Evolutionary conservation across 1,284 basidiomycete species (phyloP), one percentile per base, ranked within the genome.

Genomic region (Ganoderma leucocontextum): DNA sequence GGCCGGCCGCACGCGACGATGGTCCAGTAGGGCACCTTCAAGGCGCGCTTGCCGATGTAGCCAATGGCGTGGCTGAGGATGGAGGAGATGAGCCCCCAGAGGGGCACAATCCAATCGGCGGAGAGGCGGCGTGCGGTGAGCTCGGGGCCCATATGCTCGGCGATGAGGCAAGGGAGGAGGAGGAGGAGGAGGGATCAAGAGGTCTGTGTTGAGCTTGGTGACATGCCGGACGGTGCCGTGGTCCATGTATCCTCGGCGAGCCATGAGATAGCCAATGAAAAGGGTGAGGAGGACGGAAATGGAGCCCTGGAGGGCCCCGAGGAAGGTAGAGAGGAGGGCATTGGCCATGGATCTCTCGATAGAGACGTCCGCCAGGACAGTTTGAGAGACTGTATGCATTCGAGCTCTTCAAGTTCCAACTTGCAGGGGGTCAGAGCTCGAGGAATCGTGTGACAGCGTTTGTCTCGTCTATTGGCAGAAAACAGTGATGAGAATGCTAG

Each of bases 121-220:
- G 71, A 42, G 53, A 80, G 71, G 7, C 70, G 72, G 6, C 55
- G 12, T 1, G 62, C 69, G 47, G 78, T 79, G 62, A 80, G 74
- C 67, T 75, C 70, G 25, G 78, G 79, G 35, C 73, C 79, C 79
- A 79, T 79, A 63, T 77, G 68, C 35, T 75, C 77, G 70, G 79
- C 63, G 72, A 80, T 76, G 66, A 80, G 76, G 59, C 75, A 78
- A 47, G 79, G 79, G 39, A 79, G 76, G 72, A 80, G n/a, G n/a
- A n/a, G n/a, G n/a, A n/a, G n/a, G n/a, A n/a, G n/a, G n/a, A n/a
- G n/a, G n/a, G n/a, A n/a, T n/a, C n/a, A n/a, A 80, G 69, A 79
- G 69, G 19, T 60, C 65, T 5, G 79, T 73, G 73, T 75, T 79
- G 29, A 80, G 70, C 62, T 70, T 74, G 66, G 78, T 77, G 53